Percentiles rank a stretch among this genome's conserved stretches.
Evolutionary conservation across 306 rosid genomes (phyloP).

Genomic region (Cyclanthera cordifolia): DNA sequence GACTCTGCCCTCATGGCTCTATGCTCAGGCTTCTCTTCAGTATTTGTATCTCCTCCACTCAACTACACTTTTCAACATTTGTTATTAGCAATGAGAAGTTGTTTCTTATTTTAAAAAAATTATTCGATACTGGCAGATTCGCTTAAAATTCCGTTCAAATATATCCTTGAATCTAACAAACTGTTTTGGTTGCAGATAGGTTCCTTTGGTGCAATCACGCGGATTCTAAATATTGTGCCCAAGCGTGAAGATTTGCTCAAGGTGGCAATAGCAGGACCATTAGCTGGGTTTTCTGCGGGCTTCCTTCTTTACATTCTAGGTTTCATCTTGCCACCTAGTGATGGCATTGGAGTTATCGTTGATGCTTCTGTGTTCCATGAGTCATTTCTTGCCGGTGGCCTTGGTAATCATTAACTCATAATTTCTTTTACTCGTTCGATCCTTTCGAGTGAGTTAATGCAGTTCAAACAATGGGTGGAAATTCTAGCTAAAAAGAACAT

Average conservation of each 20-base stretch:
- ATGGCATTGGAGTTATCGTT: conserved; percentile 70
- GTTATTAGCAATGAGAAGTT: not conserved
- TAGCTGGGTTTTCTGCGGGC: conserved; percentile 83
- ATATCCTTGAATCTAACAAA: conserved; percentile 29
- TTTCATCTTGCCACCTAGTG: conserved; percentile 76
- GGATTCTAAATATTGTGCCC: conserved; percentile 75
- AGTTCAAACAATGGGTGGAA: not conserved
- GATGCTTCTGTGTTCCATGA: conserved; percentile 94
- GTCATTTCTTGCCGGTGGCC: conserved; percentile 84
- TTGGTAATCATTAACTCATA: conserved; percentile 41
- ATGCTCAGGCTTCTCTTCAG: not conserved
- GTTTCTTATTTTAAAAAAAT: too few relatives aligned
- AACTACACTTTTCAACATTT: not conserved
- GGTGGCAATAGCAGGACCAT: conserved; percentile 87
- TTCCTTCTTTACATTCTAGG: conserved; percentile 72
- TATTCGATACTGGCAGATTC: not conserved
- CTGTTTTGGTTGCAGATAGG: conserved; percentile 94
- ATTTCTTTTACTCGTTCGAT: not conserved
- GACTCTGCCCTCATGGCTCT: not conserved
- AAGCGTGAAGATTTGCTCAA: conserved; percentile 90
- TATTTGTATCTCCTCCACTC: not conserved
- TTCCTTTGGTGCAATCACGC: conserved; percentile 90
- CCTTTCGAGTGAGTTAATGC: not conserved
- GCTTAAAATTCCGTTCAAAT: not conserved
- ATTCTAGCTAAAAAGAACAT: not conserved